Conservation (phyloP, 2,329 filamentous ascomycete species). For the Lasiodiplodia sp. region DNA sequence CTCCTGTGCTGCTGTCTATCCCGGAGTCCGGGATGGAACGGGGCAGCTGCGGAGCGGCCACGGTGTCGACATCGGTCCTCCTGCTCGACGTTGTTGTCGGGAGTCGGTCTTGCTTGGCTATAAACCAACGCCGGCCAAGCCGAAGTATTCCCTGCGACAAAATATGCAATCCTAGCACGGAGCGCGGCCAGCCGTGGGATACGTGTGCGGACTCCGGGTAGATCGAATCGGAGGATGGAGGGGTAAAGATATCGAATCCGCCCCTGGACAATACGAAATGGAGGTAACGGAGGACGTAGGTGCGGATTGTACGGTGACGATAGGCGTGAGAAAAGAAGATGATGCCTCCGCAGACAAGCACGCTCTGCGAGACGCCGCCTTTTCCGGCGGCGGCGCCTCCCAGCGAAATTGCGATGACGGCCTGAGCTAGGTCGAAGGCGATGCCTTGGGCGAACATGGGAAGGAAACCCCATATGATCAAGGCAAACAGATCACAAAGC, state of each 20-base stretch:
- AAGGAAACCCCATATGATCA: constrained; percentile 85
- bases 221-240: constrained; percentile 45
- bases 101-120: constrained; percentile 28
- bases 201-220: constrained; percentile 49
- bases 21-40: constrained; percentile 51
- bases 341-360: constrained; percentile 74
- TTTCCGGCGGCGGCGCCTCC: constrained; percentile 78
- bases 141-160: constrained; percentile 75
- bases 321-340: constrained; percentile 59
- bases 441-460: constrained; percentile 89
- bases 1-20: constrained; percentile 38
- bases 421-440: constrained; percentile 87
- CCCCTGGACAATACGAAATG: constrained; percentile 48
- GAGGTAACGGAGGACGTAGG: constrained; percentile 56
- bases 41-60: constrained; percentile 39
- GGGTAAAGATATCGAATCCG: constrained; percentile 49
- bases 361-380: constrained; percentile 73
- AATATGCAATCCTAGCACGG: constrained; percentile 76
- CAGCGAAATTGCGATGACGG: constrained; percentile 89
- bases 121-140: constrained; percentile 62
- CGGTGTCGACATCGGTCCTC: constrained; percentile 68
- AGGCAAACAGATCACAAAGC: constrained; percentile 81
- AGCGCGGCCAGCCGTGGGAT: constrained; percentile 71
- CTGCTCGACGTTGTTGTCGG: constrained; percentile 41
- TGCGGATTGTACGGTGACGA: constrained; percentile 26